Evolutionary conservation across 352 stramenopile species (phyloP), one percentile per base, ranked within the genome.

Genomic region (Globisporangium perplexum): DNA sequence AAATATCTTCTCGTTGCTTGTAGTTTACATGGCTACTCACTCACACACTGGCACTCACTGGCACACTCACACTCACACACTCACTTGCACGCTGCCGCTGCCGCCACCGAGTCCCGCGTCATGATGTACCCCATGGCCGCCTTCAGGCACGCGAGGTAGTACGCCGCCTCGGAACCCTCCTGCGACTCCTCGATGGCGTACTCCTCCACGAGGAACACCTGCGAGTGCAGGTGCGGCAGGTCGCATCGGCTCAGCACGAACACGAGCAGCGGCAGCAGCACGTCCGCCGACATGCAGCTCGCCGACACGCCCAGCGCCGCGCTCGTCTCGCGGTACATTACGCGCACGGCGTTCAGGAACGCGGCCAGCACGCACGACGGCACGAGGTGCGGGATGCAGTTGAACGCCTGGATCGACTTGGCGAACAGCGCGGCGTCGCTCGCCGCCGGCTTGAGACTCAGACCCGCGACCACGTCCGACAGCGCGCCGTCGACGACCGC

Each of bases 51-150:
- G 45, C 47, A 57, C 46, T 49, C 41, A 54, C 17, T 48, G 23
- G 28, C 42, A 44, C 36, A 46, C 43, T 59, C 28, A 61, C 55
- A 47, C 30, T 58, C 48, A 55, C n/a, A 33, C 23, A 31, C 48
- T 53, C 31, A 62, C 43, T 45, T 53, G 44, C 62, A 45, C 24
- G 28, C 57, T 24, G 66, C 57, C 33, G 66, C 66, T 33, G n/a
- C n/a, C n/a, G 20, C 17, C 18, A 28, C 26, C 39, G n/a, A 5
- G 23, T 60, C 39, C 46, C 59, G 57, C 0, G 57, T 74, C 69
- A 84, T 87, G 54, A 90, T 86, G 75, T 90, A 90, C 47, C 78
- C 71, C 62, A 90, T 79, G 35, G 83, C 80, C 22, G 83, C 76
- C 53, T 93, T 78, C 26, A 91, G 63, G 20, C 82, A 89, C 39